Base-by-base conservation (phyloP, 257 asterid species). In the Voacanga thouarsii region DNA sequence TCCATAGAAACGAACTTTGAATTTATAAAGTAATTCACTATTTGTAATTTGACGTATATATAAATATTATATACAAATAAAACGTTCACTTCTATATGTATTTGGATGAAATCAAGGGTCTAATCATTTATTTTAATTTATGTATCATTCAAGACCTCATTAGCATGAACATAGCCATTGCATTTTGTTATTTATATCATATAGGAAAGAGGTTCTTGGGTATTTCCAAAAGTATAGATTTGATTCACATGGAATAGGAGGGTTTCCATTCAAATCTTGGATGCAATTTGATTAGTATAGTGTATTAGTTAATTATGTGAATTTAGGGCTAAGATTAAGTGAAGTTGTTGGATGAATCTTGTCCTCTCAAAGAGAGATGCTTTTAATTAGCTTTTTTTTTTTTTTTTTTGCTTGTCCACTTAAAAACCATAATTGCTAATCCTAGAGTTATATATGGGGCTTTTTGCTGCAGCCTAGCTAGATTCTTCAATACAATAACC, bases 361-460 rank as follows among this genome's bases (percentile, higher is more conserved):
- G 78, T 44, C 78, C 44, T 59, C 49, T 75, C 57, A 43, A 56
- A 43, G 5, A 61, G 21, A 75, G 44, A 60, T 26, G n/a, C n/a
- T n/a, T n/a, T n/a, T 39, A 12, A 65, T 1, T 33, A 37, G 47
- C 71, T 6, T 65, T 33, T 37, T 5, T 2, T 28, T 51, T 19
- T 5, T 14, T 51, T 0, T 3, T 12, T 14, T 33, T 33, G 0
- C 3, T 55, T 55, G 14, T 33, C 5, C 21, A 4, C 43, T 51
- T 1, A 63, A 63, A 9, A 63, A 28, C 69, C 69, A 30, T 16
- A 65, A 65, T 18, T 37, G 14, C 47, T 65, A 65, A 37, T 18
- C 71, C 70, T 65, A 60, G 59, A 59, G 47, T 57, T 23, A 43
- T 26, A 1, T n/a, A n/a, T 33, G 71, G 55, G 55, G 77, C 77